Percentiles rank a stretch among this genome's conserved stretches.
phyloP scores from a whole-genome alignment of 2,329 filamentous ascomycete species.

The Myriosclerotinia curreyana region DNA sequence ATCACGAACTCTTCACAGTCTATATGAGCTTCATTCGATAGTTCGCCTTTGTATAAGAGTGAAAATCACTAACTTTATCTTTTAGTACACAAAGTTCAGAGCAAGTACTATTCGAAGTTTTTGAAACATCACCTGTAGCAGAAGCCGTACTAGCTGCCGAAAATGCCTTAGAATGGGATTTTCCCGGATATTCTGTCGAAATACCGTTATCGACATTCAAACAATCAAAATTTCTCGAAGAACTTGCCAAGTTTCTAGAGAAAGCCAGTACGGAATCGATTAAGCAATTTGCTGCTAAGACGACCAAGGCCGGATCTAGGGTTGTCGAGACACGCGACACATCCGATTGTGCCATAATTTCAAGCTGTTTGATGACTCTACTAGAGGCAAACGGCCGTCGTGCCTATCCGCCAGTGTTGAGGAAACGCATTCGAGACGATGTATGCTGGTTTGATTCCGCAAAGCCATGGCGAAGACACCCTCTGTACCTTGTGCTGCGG shows the following conservation, averaged over 20 bases:
- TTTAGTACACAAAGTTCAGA: constrained; percentile 19
- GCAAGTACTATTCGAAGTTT: constrained; percentile 53
- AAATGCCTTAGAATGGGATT: constrained; percentile 55
- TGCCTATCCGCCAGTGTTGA: not conserved
- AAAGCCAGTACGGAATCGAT: constrained; percentile 54
- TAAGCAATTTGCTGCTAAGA: constrained; percentile 49
- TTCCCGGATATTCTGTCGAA: constrained; percentile 53
- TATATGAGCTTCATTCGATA: not conserved
- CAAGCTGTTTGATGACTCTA: not conserved
- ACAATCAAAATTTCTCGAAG: constrained; percentile 46
- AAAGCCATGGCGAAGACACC: not conserved
- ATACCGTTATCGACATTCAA: constrained; percentile 44
- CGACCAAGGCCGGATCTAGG: not conserved
- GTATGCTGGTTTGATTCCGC: not conserved
- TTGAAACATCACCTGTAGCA: constrained; percentile 53
- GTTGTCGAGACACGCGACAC: not conserved
- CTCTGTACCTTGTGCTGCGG: not conserved
- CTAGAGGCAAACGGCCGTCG: not conserved
- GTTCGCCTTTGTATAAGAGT: constrained; percentile 22
- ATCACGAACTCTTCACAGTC: not conserved
- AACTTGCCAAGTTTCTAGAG: constrained; percentile 52
- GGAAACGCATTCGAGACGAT: not conserved
- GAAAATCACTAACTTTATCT: not conserved
- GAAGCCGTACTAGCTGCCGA: constrained; percentile 39
- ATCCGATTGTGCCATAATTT: not conserved